These are phyloP conservation scores for Paraconiothyrium sp. DNA, from an alignment of 2,329 filamentous ascomycete genomes.

Conservation along the genomic window DNA sequence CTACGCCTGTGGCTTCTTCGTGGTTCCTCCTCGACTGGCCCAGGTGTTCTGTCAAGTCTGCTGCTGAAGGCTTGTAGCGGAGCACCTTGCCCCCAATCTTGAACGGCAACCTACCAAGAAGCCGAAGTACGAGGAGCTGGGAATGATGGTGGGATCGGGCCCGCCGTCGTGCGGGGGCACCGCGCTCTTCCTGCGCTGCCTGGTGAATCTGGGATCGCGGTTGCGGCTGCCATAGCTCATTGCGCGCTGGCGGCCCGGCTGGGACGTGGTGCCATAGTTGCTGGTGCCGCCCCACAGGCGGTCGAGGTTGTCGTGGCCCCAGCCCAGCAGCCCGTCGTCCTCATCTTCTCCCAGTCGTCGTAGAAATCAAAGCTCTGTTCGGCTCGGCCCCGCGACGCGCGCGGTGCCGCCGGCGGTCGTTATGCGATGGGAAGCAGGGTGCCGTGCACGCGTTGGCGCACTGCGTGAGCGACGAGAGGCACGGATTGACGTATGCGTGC, in stretches of 20 bases:
- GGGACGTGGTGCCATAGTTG: conserved; percentile 58
- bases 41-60: conserved; percentile 88
- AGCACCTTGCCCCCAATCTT: conserved; percentile 80
- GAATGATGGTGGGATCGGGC: conserved; percentile 85
- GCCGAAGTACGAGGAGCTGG: conserved; percentile 83
- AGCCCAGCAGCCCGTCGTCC: conserved; percentile 72
- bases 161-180: conserved; percentile 60
- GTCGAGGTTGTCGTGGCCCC: conserved; percentile 86
- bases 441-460: conserved; percentile 76
- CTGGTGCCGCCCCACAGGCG: conserved; percentile 74
- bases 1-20: conserved; percentile 61
- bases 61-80: conserved; percentile 89
- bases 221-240: conserved; percentile 89
- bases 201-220: conserved; percentile 48
- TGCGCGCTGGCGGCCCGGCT: conserved; percentile 76
- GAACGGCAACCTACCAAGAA: conserved; percentile 86
- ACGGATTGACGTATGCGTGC: conserved; percentile 84
- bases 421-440: conserved; percentile 74
- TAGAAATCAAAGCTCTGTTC: conserved; percentile 97
- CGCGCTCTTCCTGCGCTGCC: conserved; percentile 63
- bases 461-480: conserved; percentile 72
- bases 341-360: conserved; percentile 90
- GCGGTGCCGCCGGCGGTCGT: conserved; percentile 79
- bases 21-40: conserved; percentile 59
- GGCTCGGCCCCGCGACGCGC: conserved; percentile 66